Base-by-base conservation (phyloP, 352 stramenopile species). In the Pythium aphanidermatum region DNA sequence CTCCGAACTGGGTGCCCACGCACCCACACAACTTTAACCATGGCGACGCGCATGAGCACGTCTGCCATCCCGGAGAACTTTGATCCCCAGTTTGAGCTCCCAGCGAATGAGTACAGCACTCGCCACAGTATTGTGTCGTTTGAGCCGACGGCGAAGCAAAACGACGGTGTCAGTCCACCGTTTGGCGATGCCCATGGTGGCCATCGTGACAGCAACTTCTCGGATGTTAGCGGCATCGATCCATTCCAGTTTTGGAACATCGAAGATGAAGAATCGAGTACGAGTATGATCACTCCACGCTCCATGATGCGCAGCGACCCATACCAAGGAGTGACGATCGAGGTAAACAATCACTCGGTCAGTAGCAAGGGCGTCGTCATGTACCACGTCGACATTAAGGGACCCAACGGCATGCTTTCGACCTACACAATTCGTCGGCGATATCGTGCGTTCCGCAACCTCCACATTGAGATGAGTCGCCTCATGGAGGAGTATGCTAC, bases 371-470 rank as follows among this genome's bases (percentile, higher is more conserved):
- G 69, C 19, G 60, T 74, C 27, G 81, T 93, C 45, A 89, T 93
- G 76, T 93, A 93, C 51, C 81, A 93, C 59, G 78, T 93, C 39
- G 81, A 93, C 42, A 87, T 93, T 34, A 85, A 88, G 50, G 75
- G 74, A 8, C 79, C 78, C 0, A 65, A 89, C 24, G 77, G 77
- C 0, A 58, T 89, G 38, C 53, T 92, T 11, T 86, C 74, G 29
- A 88, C 81, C 4, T 93, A 93, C 69, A 93, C 81, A 5, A 93
- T 93, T 57, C 78, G 81, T 7, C 60, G 76, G 21, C 78, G 81
- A 23, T 93, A 86, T 58, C 70, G 70, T 17, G 78, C 74, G 11
- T 93, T 93, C 60, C 85, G 83, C 41, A 81, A 85, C 41, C 58
- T 93, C 0, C 65, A 93, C 65, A 69, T 58, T 10, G 70, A 90